Conservation (phyloP, 2,329 filamentous ascomycete genomes). For the Penicillium italicum region DNA sequence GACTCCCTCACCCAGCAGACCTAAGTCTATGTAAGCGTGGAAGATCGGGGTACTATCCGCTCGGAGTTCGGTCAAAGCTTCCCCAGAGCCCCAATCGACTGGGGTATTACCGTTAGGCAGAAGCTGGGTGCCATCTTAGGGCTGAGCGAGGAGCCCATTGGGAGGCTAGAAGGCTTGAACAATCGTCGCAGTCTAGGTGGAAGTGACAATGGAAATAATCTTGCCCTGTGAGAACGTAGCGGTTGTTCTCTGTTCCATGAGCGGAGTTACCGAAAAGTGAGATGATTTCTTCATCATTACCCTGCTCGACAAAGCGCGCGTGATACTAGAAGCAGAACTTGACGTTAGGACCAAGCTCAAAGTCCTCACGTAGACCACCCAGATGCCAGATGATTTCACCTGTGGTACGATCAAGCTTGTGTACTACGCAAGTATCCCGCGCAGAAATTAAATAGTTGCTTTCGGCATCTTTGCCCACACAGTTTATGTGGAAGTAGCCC, state of each 20-base stretch:
- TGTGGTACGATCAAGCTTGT: constrained; percentile 47
- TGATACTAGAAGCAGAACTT: constrained; percentile 52
- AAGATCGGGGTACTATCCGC: constrained; percentile 36
- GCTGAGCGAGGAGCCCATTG: constrained; percentile 49
- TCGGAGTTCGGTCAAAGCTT: constrained; percentile 39
- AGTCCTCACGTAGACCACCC: constrained; percentile 45
- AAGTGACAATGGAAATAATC: constrained; percentile 47
- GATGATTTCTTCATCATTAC: constrained; percentile 48
- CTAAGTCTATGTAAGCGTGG: constrained; percentile 45
- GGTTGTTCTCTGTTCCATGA: constrained; percentile 37
- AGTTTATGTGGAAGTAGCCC: constrained; percentile 53
- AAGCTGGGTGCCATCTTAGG: constrained; percentile 54
- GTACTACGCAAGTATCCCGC: constrained; percentile 46
- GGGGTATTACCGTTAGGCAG: constrained; percentile 53
- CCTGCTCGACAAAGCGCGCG: constrained; percentile 47
- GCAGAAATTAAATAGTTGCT: constrained; percentile 51
- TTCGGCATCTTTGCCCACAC: constrained; percentile 38
- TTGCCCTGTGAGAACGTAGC: constrained; percentile 45
- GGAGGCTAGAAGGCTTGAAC: constrained; percentile 50
- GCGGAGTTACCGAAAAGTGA: constrained; percentile 55
- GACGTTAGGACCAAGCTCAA: constrained; percentile 43
- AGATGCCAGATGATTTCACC: constrained; percentile 50
- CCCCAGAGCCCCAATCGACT: constrained; percentile 56
- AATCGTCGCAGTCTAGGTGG: constrained; percentile 43
- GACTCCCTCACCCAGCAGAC: constrained; percentile 35